Conservation (phyloP, 129 eudicot species). For the Silybum marianum region DNA sequence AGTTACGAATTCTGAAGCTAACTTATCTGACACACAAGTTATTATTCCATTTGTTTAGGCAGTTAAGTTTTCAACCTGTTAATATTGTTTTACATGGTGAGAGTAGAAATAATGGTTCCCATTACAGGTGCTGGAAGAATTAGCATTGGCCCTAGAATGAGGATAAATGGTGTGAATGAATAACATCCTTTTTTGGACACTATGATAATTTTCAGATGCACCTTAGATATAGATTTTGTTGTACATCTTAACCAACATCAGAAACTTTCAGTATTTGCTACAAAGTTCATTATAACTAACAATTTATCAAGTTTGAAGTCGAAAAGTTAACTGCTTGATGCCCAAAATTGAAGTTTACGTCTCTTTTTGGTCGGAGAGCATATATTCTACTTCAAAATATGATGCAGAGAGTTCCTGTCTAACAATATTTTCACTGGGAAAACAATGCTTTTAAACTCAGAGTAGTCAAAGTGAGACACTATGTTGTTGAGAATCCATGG, state of each 20-base stretch:
- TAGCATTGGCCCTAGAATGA: not conserved
- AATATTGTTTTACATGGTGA: not conserved
- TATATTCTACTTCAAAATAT: not conserved
- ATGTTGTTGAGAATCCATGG: not conserved
- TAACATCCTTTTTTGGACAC: not conserved
- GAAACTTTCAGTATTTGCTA: not conserved
- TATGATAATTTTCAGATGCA: conserved; percentile 7
- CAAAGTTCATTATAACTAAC: not conserved
- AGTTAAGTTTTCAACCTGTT: not conserved
- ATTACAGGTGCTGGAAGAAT: not conserved
- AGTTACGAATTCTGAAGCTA: not conserved
- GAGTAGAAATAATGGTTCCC: not conserved
- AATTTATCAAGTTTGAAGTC: not conserved
- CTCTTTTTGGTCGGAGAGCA: not conserved
- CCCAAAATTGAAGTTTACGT: not conserved
- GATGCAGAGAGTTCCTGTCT: not conserved
- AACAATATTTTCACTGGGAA: conserved; percentile 1
- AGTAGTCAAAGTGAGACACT: conserved; percentile 1
- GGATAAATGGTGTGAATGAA: not conserved
- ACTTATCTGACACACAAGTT: not conserved
- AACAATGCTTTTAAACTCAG: not conserved
- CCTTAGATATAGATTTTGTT: conserved; percentile 11
- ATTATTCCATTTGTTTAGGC: not conserved
- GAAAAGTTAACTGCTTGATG: conserved; percentile 23
- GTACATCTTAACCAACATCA: not conserved